Conservation (phyloP, 164 flowering plant genomes). For the Nymphaea thermarum region DNA sequence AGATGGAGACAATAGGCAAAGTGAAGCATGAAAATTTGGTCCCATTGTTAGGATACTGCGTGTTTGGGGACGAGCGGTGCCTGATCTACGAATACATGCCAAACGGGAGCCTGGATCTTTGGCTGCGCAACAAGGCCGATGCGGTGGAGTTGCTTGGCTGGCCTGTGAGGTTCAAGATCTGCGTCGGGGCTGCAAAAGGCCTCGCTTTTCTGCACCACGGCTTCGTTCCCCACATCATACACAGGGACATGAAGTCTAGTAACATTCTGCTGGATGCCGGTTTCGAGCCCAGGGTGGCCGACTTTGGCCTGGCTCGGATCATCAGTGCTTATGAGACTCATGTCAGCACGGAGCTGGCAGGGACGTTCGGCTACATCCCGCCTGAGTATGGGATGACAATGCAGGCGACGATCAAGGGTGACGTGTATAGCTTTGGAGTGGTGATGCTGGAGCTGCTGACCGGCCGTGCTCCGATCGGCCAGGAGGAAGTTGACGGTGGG, state of each 20-base stretch:
- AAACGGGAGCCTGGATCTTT: conserved; percentile 62
- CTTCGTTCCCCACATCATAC: conserved; percentile 57
- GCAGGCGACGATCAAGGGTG: conserved; percentile 49
- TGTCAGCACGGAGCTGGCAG: conserved; percentile 53
- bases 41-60: conserved; percentile 49
- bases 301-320: conserved; percentile 59
- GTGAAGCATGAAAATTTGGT: conserved; percentile 50
- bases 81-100: conserved; percentile 57
- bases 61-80: conserved; percentile 40
- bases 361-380: conserved; percentile 58
- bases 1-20: conserved; percentile 65
- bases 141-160: conserved; percentile 41
- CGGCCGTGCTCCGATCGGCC: conserved; percentile 49
- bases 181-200: conserved; percentile 51
- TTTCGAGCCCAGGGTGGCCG: conserved; percentile 50
- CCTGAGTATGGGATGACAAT: conserved; percentile 57
- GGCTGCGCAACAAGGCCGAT: conserved; percentile 49
- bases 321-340: conserved; percentile 65
- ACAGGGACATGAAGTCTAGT: conserved; percentile 63
- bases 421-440: conserved; percentile 59
- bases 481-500: conserved; percentile 50
- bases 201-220: conserved; percentile 63
- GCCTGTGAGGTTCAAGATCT: conserved; percentile 48
- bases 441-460: conserved; percentile 55
- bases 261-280: conserved; percentile 37